Percentiles rank a stretch among this genome's conserved stretches.
These are phyloP conservation scores for Lagerstroemia speciosa DNA, from an alignment of 345 rosid species.

Conservation along the genomic window DNA sequence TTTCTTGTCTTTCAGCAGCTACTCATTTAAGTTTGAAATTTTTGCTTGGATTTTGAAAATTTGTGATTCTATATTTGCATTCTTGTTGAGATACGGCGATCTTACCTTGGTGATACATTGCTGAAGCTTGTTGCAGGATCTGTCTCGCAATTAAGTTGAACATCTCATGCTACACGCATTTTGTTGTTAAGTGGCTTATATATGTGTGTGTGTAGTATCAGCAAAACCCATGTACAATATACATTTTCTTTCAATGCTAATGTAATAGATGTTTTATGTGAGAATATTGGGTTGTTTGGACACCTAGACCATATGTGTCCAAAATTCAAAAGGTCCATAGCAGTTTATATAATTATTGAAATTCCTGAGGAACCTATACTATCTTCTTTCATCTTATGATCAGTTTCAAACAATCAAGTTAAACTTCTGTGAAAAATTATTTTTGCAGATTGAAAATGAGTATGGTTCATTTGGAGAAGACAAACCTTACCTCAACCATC, in stretches of 20 bases:
- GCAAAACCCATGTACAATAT: too few relatives aligned
- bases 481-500: slow-evolving; percentile 64
- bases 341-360: neutral
- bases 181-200: neutral
- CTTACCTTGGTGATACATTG: neutral
- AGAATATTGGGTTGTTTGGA: too few relatives aligned
- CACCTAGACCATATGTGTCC: neutral
- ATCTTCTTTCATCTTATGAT: neutral
- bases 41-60: neutral
- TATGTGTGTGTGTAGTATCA: too few relatives aligned
- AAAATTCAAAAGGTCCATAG: neutral
- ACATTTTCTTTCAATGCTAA: too few relatives aligned
- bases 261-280: too few relatives aligned
- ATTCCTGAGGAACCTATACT: neutral
- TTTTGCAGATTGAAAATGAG: slow-evolving; percentile 84
- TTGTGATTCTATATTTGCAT: neutral
- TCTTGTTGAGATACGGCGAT: neutral
- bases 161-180: neutral
- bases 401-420: neutral
- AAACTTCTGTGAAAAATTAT: neutral
- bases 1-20: neutral
- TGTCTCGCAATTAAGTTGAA: neutral
- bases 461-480: slow-evolving; percentile 93
- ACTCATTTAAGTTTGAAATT: neutral
- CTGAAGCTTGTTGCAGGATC: neutral